Evolutionary conservation across 208 protist species (phyloP).

Genomic region (Trypanosoma theileri): DNA sequence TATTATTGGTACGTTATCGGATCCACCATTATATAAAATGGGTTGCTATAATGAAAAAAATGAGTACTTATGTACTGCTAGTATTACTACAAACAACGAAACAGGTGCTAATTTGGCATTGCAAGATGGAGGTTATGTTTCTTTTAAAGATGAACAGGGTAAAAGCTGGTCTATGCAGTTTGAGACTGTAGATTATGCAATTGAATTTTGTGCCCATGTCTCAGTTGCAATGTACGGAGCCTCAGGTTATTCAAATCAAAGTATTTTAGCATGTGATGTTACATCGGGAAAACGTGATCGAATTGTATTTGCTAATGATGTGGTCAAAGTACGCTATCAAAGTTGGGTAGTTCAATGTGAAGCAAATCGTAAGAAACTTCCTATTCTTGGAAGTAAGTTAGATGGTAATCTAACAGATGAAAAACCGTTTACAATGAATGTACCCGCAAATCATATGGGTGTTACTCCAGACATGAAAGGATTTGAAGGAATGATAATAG

Average conservation of each 20-base stretch:
- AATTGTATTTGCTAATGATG: conserved; percentile 58
- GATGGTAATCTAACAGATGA: conserved; percentile 46
- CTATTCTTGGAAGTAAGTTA: conserved; percentile 63
- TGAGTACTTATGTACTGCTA: conserved; percentile 69
- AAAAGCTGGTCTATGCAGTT: conserved; percentile 70
- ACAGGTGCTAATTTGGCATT: conserved; percentile 54
- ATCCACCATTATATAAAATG: conserved; percentile 54
- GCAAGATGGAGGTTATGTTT: conserved; percentile 52
- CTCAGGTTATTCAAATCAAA: conserved; percentile 52
- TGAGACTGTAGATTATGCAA: conserved; percentile 35
- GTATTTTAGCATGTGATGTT: conserved; percentile 58
- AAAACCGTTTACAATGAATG: conserved; percentile 39
- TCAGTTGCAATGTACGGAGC: conserved; percentile 70
- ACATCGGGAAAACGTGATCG: conserved; percentile 39
- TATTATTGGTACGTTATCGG: conserved; percentile 50
- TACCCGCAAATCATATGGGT: conserved; percentile 63
- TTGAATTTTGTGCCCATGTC: conserved; percentile 62
- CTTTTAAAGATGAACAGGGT: conserved; percentile 70
- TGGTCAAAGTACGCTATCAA: conserved; percentile 51
- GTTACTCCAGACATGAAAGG: conserved; percentile 62
- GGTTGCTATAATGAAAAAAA: conserved; percentile 72
- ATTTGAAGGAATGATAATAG: conserved; percentile 79
- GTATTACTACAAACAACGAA: conserved; percentile 70
- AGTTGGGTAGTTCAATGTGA: conserved; percentile 63
- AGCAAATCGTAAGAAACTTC: conserved; percentile 27